These are phyloP conservation scores for Diaporthe vaccinii DNA, from an alignment of 2,329 filamentous ascomycete genomes.

Conservation along the genomic window DNA sequence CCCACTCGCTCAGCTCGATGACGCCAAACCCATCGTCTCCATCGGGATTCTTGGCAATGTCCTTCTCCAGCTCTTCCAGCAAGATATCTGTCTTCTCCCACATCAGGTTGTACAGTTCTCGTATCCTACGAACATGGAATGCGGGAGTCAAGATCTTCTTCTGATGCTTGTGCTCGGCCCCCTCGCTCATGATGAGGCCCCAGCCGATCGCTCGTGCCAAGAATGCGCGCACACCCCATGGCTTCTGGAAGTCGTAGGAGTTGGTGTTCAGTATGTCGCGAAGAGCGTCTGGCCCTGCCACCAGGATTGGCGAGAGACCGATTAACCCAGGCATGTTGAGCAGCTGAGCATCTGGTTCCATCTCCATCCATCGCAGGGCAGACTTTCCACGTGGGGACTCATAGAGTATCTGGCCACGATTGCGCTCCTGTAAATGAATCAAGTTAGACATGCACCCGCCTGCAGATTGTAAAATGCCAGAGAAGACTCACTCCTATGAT, in stretches of 20 bases:
- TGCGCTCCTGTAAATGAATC: not conserved
- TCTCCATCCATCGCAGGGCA: conserved; percentile 37
- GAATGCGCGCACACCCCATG: conserved; percentile 35
- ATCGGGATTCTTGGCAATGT: not conserved
- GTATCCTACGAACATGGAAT: conserved; percentile 31
- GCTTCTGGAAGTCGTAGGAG: conserved; percentile 34
- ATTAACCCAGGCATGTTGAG: conserved; percentile 20
- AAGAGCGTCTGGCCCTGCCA: conserved; percentile 31
- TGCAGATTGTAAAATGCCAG: not conserved
- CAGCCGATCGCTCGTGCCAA: conserved; percentile 31
- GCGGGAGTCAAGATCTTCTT: conserved; percentile 29
- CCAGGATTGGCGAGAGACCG: conserved; percentile 24
- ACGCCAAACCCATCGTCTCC: conserved; percentile 22
- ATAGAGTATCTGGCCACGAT: conserved; percentile 29
- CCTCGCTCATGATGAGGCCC: conserved; percentile 37
- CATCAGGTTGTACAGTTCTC: conserved; percentile 36
- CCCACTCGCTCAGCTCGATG: conserved; percentile 36
- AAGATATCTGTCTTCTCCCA: conserved; percentile 35
- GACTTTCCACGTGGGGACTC: conserved; percentile 35
- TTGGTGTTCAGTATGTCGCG: conserved; percentile 36
- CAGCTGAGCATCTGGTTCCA: conserved; percentile 31
- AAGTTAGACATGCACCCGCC: not conserved
- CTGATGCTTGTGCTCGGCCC: conserved; percentile 36
- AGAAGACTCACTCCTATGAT: conserved; percentile 16
- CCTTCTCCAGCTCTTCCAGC: conserved; percentile 34